Percentiles rank a stretch among this genome's conserved stretches.
These are phyloP conservation scores for Bathelium albidoporum DNA, from an alignment of 495 filamentous ascomycete species.

Conservation along the genomic window DNA sequence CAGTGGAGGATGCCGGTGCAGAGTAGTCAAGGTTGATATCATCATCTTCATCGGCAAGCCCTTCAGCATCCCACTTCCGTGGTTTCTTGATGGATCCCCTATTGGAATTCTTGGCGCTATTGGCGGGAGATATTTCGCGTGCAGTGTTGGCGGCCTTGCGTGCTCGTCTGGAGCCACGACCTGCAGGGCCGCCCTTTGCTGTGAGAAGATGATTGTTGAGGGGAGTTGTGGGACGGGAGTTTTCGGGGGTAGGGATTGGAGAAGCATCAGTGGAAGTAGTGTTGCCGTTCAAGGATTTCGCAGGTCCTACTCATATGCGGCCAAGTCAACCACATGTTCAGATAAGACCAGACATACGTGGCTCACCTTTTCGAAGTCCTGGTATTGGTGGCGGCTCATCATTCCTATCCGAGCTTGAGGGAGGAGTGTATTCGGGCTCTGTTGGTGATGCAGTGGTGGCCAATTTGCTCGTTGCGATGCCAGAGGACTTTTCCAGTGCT, in stretches of 20 bases:
- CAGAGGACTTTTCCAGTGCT: conserved; percentile 61
- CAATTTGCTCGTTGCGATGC: conserved; percentile 28
- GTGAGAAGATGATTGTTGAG: conserved; percentile 54
- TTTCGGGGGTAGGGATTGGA: conserved; percentile 60
- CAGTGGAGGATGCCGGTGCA: conserved; percentile 39
- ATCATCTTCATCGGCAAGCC: conserved; percentile 75
- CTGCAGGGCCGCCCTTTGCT: conserved; percentile 58
- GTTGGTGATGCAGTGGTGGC: conserved; percentile 20
- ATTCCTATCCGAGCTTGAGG: conserved; percentile 27
- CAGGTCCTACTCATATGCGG: neutral
- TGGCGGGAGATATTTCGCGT: conserved; percentile 10
- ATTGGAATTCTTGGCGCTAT: conserved; percentile 38
- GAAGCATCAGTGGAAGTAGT: conserved; percentile 49
- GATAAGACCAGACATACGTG: neutral
- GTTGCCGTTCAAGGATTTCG: conserved; percentile 23
- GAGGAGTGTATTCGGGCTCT: conserved; percentile 24
- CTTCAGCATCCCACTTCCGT: conserved; percentile 84
- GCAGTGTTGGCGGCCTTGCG: conserved; percentile 51
- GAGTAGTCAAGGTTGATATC: conserved; percentile 76
- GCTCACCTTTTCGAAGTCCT: conserved; percentile 37
- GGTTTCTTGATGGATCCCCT: conserved; percentile 52
- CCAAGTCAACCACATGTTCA: neutral
- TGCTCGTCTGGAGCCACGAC: conserved; percentile 68
- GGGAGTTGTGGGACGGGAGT: conserved; percentile 71
- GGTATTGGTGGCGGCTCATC: conserved; percentile 46